phyloP scores from a whole-genome alignment of 2,329 filamentous ascomycete species.

The Pseudogymnoascus sp. region DNA sequence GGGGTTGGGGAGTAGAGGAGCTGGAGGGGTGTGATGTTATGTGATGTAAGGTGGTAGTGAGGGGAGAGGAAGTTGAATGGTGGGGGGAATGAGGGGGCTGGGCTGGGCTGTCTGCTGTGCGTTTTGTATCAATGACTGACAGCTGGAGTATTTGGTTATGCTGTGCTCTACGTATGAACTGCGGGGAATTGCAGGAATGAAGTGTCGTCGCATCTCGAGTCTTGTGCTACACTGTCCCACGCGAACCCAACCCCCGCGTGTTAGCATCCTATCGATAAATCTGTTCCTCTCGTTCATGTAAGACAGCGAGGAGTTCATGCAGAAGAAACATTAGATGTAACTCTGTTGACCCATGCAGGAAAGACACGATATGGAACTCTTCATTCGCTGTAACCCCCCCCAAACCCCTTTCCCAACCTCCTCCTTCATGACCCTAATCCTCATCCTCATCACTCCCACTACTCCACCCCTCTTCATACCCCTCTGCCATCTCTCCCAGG shows the following conservation, averaged over 20 bases:
- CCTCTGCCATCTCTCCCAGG: slow-evolving; percentile 74
- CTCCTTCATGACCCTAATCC: slow-evolving; percentile 34
- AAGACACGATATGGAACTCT: not conserved
- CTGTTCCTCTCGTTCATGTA: not conserved
- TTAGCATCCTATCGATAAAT: not conserved
- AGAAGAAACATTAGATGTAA: not conserved
- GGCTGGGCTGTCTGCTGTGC: not conserved
- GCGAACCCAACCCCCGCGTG: not conserved
- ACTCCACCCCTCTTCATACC: slow-evolving; percentile 83
- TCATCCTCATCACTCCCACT: slow-evolving; percentile 68
- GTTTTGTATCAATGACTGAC: not conserved
- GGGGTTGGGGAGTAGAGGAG: not conserved
- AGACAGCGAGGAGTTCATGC: not conserved
- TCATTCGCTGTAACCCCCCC: not conserved
- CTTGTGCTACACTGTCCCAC: not conserved
- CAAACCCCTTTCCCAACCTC: not conserved
- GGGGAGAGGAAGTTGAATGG: not conserved
- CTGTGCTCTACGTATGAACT: not conserved
- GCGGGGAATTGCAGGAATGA: not conserved
- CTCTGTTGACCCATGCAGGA: not conserved
- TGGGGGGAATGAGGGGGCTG: not conserved
- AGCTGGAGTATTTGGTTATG: not conserved
- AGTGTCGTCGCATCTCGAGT: not conserved
- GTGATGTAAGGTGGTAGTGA: not conserved
- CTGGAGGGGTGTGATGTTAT: not conserved